These are phyloP conservation scores for Astragalus glycyphyllos DNA, from an alignment of 306 rosid species.

Conservation along the genomic window DNA sequence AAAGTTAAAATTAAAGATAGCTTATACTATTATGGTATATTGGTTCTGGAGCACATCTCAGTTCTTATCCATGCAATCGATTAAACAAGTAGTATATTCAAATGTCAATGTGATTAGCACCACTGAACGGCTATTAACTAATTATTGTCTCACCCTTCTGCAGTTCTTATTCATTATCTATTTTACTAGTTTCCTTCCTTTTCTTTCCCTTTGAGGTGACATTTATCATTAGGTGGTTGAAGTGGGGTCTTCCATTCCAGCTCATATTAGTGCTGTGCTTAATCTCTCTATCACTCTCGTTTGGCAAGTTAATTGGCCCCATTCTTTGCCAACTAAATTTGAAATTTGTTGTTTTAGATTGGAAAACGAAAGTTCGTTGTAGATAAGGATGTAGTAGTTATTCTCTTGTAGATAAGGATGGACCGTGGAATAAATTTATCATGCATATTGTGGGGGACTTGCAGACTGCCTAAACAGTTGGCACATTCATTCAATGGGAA, in stretches of 20 bases:
- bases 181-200: neutral
- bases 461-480: no score
- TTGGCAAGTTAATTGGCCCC: slow-evolving; percentile 15
- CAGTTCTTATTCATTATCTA: slow-evolving; percentile 13
- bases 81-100: neutral
- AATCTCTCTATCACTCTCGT: slow-evolving; percentile 5
- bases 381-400: neutral
- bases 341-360: slow-evolving; percentile 26
- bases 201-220: neutral
- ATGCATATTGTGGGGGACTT: no score
- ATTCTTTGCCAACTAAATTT: neutral
- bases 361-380: slow-evolving; percentile 1
- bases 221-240: slow-evolving; percentile 35
- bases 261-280: slow-evolving; percentile 16
- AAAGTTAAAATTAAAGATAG: slow-evolving; percentile 3
- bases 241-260: slow-evolving; percentile 43
- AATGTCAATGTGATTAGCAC: slow-evolving; percentile 2
- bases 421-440: neutral
- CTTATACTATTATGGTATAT: neutral
- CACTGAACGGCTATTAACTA: neutral
- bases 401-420: neutral
- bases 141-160: neutral
- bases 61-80: slow-evolving; percentile 5
- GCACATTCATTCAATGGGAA: no score
- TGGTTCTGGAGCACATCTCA: neutral